Percentiles rank a stretch among this genome's conserved stretches.
phyloP scores from a whole-genome alignment of 768 basidiomycete species.

The Lactarius hengduanensis region DNA sequence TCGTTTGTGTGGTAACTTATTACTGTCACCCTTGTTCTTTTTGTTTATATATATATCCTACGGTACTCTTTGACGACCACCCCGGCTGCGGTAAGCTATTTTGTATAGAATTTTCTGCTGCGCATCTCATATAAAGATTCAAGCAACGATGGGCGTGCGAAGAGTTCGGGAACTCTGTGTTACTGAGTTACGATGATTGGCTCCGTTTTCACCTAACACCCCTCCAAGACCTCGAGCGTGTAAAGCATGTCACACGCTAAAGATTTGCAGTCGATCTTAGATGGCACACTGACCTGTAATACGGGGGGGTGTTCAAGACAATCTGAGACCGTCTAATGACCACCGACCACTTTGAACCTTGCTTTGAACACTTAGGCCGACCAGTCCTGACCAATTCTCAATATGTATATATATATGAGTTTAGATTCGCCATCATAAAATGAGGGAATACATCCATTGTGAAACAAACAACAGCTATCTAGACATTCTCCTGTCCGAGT shows the following conservation, averaged over 20 bases:
- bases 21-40: constrained; percentile 13
- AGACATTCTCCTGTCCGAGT: too few species aligned
- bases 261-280: neutral
- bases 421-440: too few species aligned
- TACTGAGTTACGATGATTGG: neutral
- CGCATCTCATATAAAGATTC: neutral
- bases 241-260: neutral
- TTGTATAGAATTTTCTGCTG: neutral
- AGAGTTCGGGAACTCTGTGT: too few species aligned
- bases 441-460: too few species aligned
- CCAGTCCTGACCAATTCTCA: too few species aligned
- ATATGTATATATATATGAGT: too few species aligned
- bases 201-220: neutral
- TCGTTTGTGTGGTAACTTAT: constrained; percentile 25
- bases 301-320: too few species aligned
- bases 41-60: constrained; percentile 22
- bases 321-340: too few species aligned
- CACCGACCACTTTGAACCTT: too few species aligned
- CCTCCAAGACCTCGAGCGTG: neutral
- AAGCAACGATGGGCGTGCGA: neutral
- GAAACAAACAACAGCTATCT: too few species aligned
- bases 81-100: constrained; percentile 2
- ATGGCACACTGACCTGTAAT: too few species aligned
- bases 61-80: constrained; percentile 7
- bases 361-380: too few species aligned